Evolutionary conservation across 306 rosid species (phyloP), one percentile per base, ranked within the genome.

Genomic region (Prunus kanzakura): DNA sequence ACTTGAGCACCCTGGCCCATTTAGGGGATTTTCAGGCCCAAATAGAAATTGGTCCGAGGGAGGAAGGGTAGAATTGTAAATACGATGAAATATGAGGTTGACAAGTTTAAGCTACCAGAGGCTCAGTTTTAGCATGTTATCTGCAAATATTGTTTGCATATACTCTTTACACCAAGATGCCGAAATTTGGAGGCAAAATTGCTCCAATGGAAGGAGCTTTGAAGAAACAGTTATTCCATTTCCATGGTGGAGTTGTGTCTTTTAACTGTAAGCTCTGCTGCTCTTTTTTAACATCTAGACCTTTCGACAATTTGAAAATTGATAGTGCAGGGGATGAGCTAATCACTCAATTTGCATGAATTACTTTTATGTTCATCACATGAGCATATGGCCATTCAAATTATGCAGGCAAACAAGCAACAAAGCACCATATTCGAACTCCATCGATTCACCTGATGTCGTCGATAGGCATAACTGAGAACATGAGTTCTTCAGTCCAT

Each of bases 161-260:
- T 6, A 3, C 2, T 15, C 11, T 29, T n/a, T 74, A n/a, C 1
- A 23, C 43, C 51, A 76, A 69, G 74, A 77, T 79, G 76, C 6
- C 60, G 57, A 45, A 73, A 20, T 25, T 11, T 60, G 73, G 73
- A 45, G 38, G 20, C 72, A 62, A 67, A 69, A 67, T 67, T 72
- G 46, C 51, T 50, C 18, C 57, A 4, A 75, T 84, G 84, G 81
- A 70, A 27, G 85, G 80, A 72, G 63, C 76, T 77, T 43, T 81
- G 91, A 83, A 82, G 73, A 70, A 78, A 75, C 89, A 84, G 1
- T 58, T 83, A 56, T 80, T 84, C 88, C 76, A 79, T 69, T 80
- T 84, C 88, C 76, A 79, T 69, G 64, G 25, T 76, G 87, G 87
- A 86, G 68, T 82, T 74, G 55, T 49, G 25, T 16, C 43, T 58